phyloP scores from a whole-genome alignment of 2,329 filamentous ascomycete genomes.

The Diaporthe nobilis region DNA sequence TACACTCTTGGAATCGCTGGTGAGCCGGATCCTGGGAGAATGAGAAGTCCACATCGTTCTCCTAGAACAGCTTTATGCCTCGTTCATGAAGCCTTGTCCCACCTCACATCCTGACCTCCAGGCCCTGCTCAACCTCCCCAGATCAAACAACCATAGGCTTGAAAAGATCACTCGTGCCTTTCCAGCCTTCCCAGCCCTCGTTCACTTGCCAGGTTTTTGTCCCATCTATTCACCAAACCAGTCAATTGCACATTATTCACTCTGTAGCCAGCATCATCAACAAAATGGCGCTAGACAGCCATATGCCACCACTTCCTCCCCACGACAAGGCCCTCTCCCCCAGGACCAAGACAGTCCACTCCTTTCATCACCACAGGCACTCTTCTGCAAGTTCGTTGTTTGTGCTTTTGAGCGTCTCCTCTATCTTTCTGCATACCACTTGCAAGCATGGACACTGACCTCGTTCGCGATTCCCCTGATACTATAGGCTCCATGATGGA shows the following conservation, averaged over 20 bases:
- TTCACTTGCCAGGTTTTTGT: neutral
- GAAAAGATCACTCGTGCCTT: neutral
- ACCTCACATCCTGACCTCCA: neutral
- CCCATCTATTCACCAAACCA: neutral
- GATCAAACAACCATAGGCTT: neutral
- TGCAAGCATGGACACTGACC: conserved; percentile 16
- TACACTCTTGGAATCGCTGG: neutral
- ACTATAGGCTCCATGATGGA: conserved; percentile 87
- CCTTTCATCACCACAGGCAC: conserved; percentile 40
- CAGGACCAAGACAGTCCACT: conserved; percentile 34
- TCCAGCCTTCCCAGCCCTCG: neutral
- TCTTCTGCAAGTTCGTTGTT: conserved; percentile 16
- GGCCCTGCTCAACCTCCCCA: neutral
- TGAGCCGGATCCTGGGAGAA: neutral
- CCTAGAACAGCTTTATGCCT: neutral
- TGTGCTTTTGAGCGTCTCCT: neutral
- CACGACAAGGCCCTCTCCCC: conserved; percentile 40
- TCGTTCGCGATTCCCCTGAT: conserved; percentile 21
- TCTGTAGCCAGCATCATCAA: neutral
- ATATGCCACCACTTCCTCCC: conserved; percentile 31
- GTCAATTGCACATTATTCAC: neutral
- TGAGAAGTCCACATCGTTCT: neutral
- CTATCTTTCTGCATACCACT: no score
- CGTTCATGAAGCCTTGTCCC: neutral
- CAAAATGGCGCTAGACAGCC: conserved; percentile 37